phyloP scores from a whole-genome alignment of 495 filamentous ascomycete genomes.

The Ascodesmis nigricans region DNA sequence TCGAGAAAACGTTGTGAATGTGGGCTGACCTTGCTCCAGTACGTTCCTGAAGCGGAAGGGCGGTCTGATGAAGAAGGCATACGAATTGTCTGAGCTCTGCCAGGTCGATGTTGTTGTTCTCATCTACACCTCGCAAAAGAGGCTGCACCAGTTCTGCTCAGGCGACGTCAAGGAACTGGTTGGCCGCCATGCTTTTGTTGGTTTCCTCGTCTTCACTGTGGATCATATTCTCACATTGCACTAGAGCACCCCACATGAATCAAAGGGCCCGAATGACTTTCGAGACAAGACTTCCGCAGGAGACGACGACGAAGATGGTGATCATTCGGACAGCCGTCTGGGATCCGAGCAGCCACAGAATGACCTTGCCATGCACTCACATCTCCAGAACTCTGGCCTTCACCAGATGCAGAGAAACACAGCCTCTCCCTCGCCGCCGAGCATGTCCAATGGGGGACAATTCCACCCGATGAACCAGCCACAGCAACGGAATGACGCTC shows the following conservation, averaged over 20 bases:
- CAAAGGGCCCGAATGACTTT: constrained; percentile 89
- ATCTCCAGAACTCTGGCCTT: constrained; percentile 54
- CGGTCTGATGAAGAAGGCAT: constrained; percentile 96
- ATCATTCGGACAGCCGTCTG: no score
- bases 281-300: constrained; percentile 60
- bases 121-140: constrained; percentile 95
- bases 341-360: constrained; percentile 12
- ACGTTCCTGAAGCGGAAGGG: constrained; percentile 98
- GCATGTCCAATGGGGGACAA: no score
- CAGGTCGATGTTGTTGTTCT: constrained; percentile 97
- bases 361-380: constrained; percentile 34
- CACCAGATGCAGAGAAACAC: constrained; percentile 50
- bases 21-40: constrained; percentile 27
- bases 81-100: constrained; percentile 92
- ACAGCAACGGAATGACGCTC: constrained; percentile 56
- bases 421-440: constrained; percentile 75
- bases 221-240: constrained; percentile 22
- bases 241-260: constrained; percentile 83
- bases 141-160: constrained; percentile 92
- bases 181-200: constrained; percentile 50
- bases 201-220: constrained; percentile 3
- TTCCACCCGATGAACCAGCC: constrained; percentile 39
- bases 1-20: constrained; percentile 5
- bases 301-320: constrained; percentile 77
- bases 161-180: constrained; percentile 79